Conservation (phyloP, 352 stramenopile species). For the Phytopythium vexans region DNA sequence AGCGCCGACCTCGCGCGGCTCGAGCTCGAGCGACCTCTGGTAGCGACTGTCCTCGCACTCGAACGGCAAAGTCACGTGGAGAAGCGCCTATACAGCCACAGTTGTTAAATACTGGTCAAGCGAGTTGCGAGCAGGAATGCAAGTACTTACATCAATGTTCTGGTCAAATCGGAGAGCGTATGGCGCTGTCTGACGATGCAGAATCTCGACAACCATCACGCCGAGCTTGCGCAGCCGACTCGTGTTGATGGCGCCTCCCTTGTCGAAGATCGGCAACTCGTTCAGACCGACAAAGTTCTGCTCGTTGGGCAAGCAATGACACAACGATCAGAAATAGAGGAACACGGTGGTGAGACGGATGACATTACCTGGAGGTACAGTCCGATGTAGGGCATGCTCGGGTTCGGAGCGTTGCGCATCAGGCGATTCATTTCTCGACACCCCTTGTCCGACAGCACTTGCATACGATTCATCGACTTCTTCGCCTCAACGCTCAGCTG, state of each 20-base stretch:
- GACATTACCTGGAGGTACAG: constrained; percentile 73
- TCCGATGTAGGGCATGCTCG: constrained; percentile 85
- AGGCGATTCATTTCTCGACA: constrained; percentile 84
- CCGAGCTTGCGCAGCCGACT: constrained; percentile 70
- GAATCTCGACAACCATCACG: constrained; percentile 72
- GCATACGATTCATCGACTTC: constrained; percentile 77
- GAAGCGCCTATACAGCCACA: constrained; percentile 36
- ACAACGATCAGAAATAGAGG: background rate
- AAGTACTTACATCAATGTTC: constrained; percentile 51
- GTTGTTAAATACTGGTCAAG: background rate
- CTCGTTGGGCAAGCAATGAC: background rate
- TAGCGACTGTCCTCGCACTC: constrained; percentile 78
- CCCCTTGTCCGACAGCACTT: constrained; percentile 74
- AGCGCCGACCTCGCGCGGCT: constrained; percentile 70
- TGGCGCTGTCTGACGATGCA: constrained; percentile 62
- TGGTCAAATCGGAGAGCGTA: constrained; percentile 64
- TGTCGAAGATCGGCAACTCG: constrained; percentile 73
- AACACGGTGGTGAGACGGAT: background rate
- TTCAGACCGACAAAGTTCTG: constrained; percentile 79
- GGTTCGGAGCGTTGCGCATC: constrained; percentile 72
- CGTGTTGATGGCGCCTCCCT: constrained; percentile 62
- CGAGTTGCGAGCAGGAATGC: background rate
- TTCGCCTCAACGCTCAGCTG: constrained; percentile 60
- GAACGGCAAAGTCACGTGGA: constrained; percentile 70
- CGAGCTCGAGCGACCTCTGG: constrained; percentile 61